A percentile compares a stretch with the other conserved stretches of the same genome.
Conservation (phyloP, 2,329 filamentous ascomycete species). For the Talaromyces pinophilus region DNA sequence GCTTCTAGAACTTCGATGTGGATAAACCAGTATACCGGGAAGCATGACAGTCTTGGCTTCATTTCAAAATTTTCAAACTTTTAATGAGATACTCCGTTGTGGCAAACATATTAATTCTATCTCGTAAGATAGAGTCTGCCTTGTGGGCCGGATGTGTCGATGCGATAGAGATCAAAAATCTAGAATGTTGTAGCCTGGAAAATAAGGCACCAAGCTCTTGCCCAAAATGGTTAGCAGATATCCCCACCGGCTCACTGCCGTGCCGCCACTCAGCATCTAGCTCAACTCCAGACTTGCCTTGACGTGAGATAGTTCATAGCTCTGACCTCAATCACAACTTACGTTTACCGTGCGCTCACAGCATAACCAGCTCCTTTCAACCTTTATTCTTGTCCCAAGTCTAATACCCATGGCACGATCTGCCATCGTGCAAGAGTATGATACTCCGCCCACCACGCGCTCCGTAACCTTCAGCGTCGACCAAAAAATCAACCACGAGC, state of each 20-base stretch:
- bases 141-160: background rate
- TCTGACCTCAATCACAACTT: background rate
- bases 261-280: constrained; percentile 10
- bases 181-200: background rate
- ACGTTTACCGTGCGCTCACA: background rate
- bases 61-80: background rate
- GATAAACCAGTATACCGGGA: background rate
- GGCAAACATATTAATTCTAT: background rate
- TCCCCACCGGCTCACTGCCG: constrained; percentile 7
- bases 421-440: constrained; percentile 54
- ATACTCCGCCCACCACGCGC: constrained; percentile 36
- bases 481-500: constrained; percentile 55
- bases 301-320: background rate
- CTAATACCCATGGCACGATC: constrained; percentile 43
- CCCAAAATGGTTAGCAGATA: constrained; percentile 9
- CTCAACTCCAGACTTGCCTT: constrained; percentile 1
- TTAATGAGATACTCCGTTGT: constrained; percentile 1
- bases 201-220: background rate
- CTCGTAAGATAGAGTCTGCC: constrained; percentile 1
- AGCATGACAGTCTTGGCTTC: constrained; percentile 1
- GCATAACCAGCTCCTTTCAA: background rate
- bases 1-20: constrained; percentile 6
- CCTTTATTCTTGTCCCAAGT: background rate
- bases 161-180: background rate
- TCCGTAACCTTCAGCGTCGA: constrained; percentile 51